These are phyloP conservation scores for Scopulariopsis brevicaulis DNA, from an alignment of 2,329 filamentous ascomycete species.

Conservation along the genomic window DNA sequence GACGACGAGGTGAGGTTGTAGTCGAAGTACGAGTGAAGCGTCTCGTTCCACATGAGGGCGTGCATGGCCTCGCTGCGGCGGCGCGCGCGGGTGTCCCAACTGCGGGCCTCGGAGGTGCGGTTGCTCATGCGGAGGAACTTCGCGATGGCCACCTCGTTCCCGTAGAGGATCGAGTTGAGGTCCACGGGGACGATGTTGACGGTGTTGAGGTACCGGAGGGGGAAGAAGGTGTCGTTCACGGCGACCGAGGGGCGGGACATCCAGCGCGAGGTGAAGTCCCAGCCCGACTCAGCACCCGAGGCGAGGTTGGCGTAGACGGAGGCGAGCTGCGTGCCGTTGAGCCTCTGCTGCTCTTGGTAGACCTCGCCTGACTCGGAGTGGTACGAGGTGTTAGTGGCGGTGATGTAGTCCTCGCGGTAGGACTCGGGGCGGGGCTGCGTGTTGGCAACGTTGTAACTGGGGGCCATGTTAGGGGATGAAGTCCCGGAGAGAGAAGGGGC, in stretches of 20 bases:
- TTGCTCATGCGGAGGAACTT: constrained; percentile 35
- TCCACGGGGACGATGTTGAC: constrained; percentile 50
- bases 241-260: constrained; percentile 45
- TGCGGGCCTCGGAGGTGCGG: constrained; percentile 29
- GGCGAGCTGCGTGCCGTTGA: constrained; percentile 40
- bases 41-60: constrained; percentile 52
- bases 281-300: constrained; percentile 53
- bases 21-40: constrained; percentile 54
- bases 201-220: constrained; percentile 51
- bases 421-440: constrained; percentile 58
- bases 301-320: constrained; percentile 51
- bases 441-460: constrained; percentile 47
- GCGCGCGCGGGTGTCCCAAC: constrained; percentile 37
- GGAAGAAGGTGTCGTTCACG: constrained; percentile 49
- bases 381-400: constrained; percentile 54
- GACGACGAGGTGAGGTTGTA: constrained; percentile 50
- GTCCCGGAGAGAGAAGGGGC: neutral
- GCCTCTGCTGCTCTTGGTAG: constrained; percentile 36
- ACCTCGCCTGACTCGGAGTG: constrained; percentile 45
- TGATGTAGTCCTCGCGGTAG: constrained; percentile 53
- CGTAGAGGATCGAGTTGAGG: constrained; percentile 57
- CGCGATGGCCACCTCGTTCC: constrained; percentile 49
- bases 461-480: neutral
- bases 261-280: constrained; percentile 53
- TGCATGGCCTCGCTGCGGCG: constrained; percentile 51